A percentile compares a stretch with the other conserved stretches of the same genome.
These are phyloP conservation scores for Bipolaris zeicola DNA, from an alignment of 2,329 filamentous ascomycete species.

Conservation along the genomic window DNA sequence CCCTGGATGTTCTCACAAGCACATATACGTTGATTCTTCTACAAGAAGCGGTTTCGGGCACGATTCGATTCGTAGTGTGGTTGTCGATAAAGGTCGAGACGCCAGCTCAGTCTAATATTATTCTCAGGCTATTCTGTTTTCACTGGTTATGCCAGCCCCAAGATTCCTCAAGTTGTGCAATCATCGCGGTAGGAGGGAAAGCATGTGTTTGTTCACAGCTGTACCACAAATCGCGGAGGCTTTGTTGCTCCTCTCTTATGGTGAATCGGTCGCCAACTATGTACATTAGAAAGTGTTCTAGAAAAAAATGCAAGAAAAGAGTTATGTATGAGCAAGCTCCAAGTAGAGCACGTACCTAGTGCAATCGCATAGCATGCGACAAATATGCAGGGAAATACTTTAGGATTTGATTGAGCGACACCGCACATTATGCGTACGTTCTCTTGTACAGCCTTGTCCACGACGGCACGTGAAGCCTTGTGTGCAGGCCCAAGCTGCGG, in stretches of 20 bases:
- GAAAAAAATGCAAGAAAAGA: neutral
- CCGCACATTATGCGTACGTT: slow-evolving; percentile 45
- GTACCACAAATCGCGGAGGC: slow-evolving; percentile 39
- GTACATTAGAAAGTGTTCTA: slow-evolving; percentile 3
- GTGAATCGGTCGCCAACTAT: slow-evolving; percentile 45
- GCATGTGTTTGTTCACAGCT: slow-evolving; percentile 41
- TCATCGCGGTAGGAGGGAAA: slow-evolving; percentile 42
- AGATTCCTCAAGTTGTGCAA: slow-evolving; percentile 43
- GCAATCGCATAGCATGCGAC: slow-evolving; percentile 47
- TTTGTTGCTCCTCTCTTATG: slow-evolving; percentile 38
- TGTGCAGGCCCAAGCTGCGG: slow-evolving; percentile 44
- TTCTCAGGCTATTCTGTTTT: neutral
- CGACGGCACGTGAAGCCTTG: slow-evolving; percentile 37
- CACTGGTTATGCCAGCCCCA: slow-evolving; percentile 38
- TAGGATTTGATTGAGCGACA: slow-evolving; percentile 42
- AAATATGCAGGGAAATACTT: slow-evolving; percentile 44
- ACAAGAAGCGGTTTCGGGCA: neutral
- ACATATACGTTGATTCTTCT: neutral
- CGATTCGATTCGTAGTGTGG: neutral
- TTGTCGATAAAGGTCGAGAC: neutral
- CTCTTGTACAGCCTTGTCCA: slow-evolving; percentile 43
- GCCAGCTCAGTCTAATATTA: neutral
- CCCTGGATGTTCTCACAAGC: neutral
- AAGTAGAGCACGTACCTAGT: slow-evolving; percentile 27
- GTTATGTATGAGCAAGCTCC: neutral